Evolutionary conservation across 805 yeast genomes (phyloP), one percentile per base, ranked within the genome.

Genomic region (Candida cerambycidarum): DNA sequence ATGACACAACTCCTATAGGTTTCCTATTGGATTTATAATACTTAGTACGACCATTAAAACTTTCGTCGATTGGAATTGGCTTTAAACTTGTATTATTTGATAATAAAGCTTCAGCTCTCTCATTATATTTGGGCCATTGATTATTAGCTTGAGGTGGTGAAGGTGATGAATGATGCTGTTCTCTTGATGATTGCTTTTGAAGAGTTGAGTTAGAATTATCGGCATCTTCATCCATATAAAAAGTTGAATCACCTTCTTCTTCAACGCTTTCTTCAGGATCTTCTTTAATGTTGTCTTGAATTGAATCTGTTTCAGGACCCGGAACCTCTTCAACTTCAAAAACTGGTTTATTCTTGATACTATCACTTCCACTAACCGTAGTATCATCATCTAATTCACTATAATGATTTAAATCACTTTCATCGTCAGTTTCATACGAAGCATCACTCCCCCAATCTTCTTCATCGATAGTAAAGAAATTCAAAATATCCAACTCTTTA

Each of bases 401-500:
- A 16, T 34, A 34, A 34, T 34, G 38, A 24, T 34, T 34, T 12
- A 34, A 23, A 34, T 54, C 55, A 24, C 42, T 39, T 24, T 24
- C 42, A 4, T 52, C 63, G 6, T 53, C 53, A 38, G 52, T 53
- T 17, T 51, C 53, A 18, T 59, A 67, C 17, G 70, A 79, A 32
- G 73, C 76, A 23, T 73, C 78, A 43, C 65, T 61, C 15, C 61
- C 68, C 65, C 67, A 65, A 41, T 65, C 66, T 49, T 70, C 76
- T 52, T 88, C 96, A 63, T 90, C 97, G 46, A 87, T 78, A 8
- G 97, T 88, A 64, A 90, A 82, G 50, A 74, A 81, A 41, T 78
- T 77, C 24, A 88, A 75, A 39, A 70, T 73, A 16, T 63, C 55
- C 40, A 92, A 63, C 51, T 87, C 92, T 3, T 63, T 60, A 50